Conservation (phyloP, 2,329 filamentous ascomycete genomes). For the Cyanodermella asteris region DNA sequence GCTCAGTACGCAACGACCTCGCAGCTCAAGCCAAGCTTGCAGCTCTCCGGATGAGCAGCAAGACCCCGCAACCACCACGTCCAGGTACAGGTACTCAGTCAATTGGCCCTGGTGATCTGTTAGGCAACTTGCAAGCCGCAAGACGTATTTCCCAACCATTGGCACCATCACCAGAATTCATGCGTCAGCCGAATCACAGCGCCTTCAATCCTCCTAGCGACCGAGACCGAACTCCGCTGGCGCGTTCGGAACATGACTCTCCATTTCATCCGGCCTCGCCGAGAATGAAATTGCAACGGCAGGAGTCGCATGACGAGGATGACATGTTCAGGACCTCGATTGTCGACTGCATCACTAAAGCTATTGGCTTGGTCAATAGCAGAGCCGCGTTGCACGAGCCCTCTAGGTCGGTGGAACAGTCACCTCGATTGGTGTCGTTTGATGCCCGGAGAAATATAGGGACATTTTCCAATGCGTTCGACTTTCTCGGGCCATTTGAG, state of each 20-base stretch:
- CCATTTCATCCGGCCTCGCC: no score
- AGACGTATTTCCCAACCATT: no score
- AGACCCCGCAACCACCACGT: neutral
- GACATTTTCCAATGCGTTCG: slow-evolving; percentile 70
- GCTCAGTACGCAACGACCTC: slow-evolving; percentile 57
- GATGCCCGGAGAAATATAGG: slow-evolving; percentile 65
- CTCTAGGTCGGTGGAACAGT: slow-evolving; percentile 55
- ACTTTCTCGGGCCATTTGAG: slow-evolving; percentile 71
- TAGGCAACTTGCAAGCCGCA: no score
- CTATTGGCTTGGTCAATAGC: slow-evolving; percentile 57
- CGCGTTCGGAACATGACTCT: neutral
- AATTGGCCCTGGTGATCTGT: neutral
- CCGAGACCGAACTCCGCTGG: no score
- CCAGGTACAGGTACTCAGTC: neutral
- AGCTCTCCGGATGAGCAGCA: slow-evolving; percentile 24
- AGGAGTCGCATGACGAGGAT: slow-evolving; percentile 75
- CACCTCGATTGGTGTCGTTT: slow-evolving; percentile 62
- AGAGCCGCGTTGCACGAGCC: slow-evolving; percentile 43
- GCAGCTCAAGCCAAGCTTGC: slow-evolving; percentile 43
- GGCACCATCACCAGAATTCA: no score
- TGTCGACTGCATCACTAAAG: slow-evolving; percentile 86
- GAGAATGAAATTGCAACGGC: slow-evolving; percentile 35
- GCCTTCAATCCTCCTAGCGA: no score
- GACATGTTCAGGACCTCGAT: slow-evolving; percentile 74
- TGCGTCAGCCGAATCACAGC: no score